A percentile compares a stretch with the other conserved stretches of the same genome.
These are phyloP conservation scores for Scedosporium boydii DNA, from an alignment of 2,329 filamentous ascomycete genomes.

Conservation along the genomic window DNA sequence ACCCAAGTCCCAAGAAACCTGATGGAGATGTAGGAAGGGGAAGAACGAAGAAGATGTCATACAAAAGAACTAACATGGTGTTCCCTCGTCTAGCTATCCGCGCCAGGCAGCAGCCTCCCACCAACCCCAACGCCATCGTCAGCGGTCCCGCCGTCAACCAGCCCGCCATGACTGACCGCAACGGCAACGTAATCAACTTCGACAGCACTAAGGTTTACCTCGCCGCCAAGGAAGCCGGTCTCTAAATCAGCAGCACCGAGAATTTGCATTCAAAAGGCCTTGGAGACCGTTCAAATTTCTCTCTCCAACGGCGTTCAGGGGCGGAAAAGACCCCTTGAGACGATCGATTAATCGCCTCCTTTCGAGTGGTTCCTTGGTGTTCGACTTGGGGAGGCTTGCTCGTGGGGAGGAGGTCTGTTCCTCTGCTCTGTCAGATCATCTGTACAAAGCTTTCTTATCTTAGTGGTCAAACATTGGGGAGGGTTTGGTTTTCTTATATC, in stretches of 20 bases:
- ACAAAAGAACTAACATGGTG: not conserved
- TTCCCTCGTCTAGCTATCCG: not conserved
- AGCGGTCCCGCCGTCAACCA: constrained; percentile 22
- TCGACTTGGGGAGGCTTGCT: too few species aligned
- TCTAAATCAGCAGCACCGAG: constrained; percentile 17
- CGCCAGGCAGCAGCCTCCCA: constrained; percentile 2
- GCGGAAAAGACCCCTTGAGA: too few species aligned
- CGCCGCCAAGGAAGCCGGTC: constrained; percentile 24
- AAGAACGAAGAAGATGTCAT: not conserved
- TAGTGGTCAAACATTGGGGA: constrained; percentile 6
- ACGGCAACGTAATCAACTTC: constrained; percentile 37
- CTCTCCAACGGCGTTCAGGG: not conserved
- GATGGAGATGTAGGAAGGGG: not conserved
- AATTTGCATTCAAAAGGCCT: not conserved
- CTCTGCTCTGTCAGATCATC: not conserved
- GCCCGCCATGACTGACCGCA: constrained; percentile 35
- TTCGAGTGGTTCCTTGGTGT: too few species aligned
- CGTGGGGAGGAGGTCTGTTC: not conserved
- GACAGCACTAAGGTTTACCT: constrained; percentile 32
- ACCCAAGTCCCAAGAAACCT: not conserved
- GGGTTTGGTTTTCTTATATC: constrained; percentile 8
- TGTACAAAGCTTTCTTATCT: constrained; percentile 1
- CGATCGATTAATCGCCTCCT: too few species aligned
- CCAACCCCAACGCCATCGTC: constrained; percentile 4
- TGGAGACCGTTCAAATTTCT: not conserved